Evolutionary conservation across 192 early-diverging fungal genomes (phyloP), one percentile per base, ranked within the genome.

Genomic region (Phlyctochytrium bullatum): DNA sequence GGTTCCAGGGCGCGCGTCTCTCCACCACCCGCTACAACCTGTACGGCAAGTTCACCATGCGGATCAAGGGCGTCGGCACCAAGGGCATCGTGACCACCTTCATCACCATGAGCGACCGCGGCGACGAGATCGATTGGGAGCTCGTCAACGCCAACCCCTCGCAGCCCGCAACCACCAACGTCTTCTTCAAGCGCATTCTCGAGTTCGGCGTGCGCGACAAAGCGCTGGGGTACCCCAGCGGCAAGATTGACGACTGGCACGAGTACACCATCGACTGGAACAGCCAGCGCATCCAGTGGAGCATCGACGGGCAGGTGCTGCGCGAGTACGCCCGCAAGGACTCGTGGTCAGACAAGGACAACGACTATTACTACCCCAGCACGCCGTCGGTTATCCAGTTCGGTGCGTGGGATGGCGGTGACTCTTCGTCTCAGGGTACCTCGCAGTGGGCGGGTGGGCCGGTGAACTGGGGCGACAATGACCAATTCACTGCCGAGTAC

Each of bases 91-190:
- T 75, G 12, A 25, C 73, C 14, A 35, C 74, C 12, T 66, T 75
- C 62, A 76, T 75, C 67, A 68, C 74, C 24, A 75, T 75, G 74
- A 36, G 67, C 25, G 72, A 68, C 29, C 6, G 12, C 20, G 36
- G 57, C 24, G 78, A 79, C 60, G 78, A 79, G 67, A 79, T 79
- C 31, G 78, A 79, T 53, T 75, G 66, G 71, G 78, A 79, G 61
- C 31, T 72, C 24, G 47, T 72, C 36, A 76, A 76, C 27, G 25
- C 24, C n/a, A 35, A 60, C 34, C 23, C 56, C n/a, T 10, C 12
- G 51, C 16, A 20, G 29, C 32, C 32, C 66, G 33, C 29, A 32
- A 74, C 54, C 65, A 71, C 35, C 30, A 79, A 79, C 57, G 60
- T 79, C 23, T 79, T 78, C 34, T 78, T 67, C 63, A 52, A 73